Base-by-base conservation (phyloP, 805 yeast genomes). In the Candida nemodendra region DNA sequence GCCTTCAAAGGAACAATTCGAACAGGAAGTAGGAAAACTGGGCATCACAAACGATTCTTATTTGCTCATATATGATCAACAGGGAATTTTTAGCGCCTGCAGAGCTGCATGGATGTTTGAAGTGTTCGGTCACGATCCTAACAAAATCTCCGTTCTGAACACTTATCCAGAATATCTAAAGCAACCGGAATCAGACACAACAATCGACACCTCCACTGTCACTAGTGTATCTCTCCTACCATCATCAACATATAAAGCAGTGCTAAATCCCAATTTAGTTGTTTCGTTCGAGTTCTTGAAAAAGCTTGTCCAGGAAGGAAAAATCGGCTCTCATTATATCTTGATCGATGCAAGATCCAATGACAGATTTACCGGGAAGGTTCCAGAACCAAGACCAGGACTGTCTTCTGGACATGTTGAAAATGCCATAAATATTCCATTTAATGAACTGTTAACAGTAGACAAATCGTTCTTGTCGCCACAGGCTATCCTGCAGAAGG, bases 91-190 rank as follows among this genome's bases (percentile, higher is more conserved):
- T 59, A 81, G 95, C 28, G 79, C 90, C 2, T 96, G 97, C 26
- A 73, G 99, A 48, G 95, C 85, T 13, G 90, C 89, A 0, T 93
- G 97, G 96, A 87, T 90, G 50, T 73, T 93, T 52, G 72, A 79
- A 25, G 67, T 84, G 1, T 87, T 84, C 59, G 91, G 91, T 6
- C 97, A 90, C 59, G 59, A 59, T 38, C n/a, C 44, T 2, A 41
- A 39, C 64, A 76, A 34, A 62, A 76, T 89, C 17, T 72, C 68
- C 45, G 55, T 91, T 32, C 71, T 91, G 45, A 84, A 93, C 64
- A 84, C 84, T 45, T 91, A 68, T 49, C 72, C 68, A 1, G 46
- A 51, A 2, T 59, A 56, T 18, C 13, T 45, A 9, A 50, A 54
- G n/a, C 40, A 35, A 3, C 36, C 45, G 5, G 51, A 53, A 16